Conservation (phyloP, 306 rosid species). For the Dryas drummondii region DNA sequence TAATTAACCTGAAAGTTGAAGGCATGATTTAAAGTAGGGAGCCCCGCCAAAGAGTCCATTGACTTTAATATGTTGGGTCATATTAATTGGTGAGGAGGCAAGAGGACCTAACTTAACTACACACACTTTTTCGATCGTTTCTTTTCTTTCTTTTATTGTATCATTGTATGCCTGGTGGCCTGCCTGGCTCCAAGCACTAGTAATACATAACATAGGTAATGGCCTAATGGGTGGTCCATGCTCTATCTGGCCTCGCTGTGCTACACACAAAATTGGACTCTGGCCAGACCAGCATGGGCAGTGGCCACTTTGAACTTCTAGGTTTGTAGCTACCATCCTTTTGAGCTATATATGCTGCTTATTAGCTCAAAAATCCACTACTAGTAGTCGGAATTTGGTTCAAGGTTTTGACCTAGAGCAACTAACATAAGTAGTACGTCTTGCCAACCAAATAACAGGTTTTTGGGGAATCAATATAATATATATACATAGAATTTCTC, state of each 20-base stretch:
- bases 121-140: not conserved
- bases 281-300: not conserved
- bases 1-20: not conserved
- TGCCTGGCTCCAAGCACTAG: slow-evolving; percentile 10
- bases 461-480: not conserved
- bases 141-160: not conserved
- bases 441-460: not conserved
- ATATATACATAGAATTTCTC: no score
- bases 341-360: not conserved
- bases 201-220: not conserved
- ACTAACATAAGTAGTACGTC: not conserved
- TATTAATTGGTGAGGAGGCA: slow-evolving; percentile 20
- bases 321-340: not conserved
- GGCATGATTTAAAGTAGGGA: slow-evolving; percentile 2
- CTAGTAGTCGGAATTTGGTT: not conserved
- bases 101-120: slow-evolving; percentile 11
- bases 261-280: slow-evolving; percentile 17
- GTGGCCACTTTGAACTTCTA: not conserved
- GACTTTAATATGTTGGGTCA: slow-evolving; percentile 29
- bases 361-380: no score
- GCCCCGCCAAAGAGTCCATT: slow-evolving; percentile 8
- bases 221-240: slow-evolving; percentile 26
- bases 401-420: not conserved
- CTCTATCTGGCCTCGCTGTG: slow-evolving; percentile 16
- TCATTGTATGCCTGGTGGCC: slow-evolving; percentile 8